These are phyloP conservation scores for Annona squamosa DNA, from an alignment of 164 flowering plant genomes.

Conservation along the genomic window DNA sequence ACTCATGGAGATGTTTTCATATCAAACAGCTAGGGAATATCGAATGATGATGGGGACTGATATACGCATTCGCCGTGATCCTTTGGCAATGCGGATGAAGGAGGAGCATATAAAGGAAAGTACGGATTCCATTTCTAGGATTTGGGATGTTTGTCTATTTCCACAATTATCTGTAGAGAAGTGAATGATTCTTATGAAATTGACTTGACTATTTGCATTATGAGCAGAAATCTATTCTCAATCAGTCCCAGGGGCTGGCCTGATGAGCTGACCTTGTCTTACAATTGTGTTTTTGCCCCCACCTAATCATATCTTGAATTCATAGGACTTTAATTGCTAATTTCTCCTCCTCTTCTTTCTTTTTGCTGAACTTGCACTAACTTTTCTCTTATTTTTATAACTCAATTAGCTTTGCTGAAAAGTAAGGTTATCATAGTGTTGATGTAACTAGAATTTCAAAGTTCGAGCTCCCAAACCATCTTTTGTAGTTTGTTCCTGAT, in stretches of 20 bases:
- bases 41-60: slow-evolving; percentile 97
- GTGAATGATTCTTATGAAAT: neutral
- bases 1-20: slow-evolving; percentile 68
- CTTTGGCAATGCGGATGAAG: slow-evolving; percentile 89
- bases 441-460: too few species aligned
- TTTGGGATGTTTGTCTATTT: neutral
- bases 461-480: too few species aligned
- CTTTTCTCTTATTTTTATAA: too few species aligned
- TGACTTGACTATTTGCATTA: neutral
- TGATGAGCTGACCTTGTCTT: neutral
- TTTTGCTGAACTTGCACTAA: too few species aligned
- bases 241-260: neutral
- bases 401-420: too few species aligned
- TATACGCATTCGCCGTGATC: slow-evolving; percentile 75
- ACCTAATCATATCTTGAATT: neutral
- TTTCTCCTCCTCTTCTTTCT: too few species aligned
- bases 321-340: neutral
- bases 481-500: too few species aligned
- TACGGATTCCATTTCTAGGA: slow-evolving; percentile 17
- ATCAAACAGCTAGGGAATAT: slow-evolving; percentile 82
- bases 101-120: slow-evolving; percentile 96
- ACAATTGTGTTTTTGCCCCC: neutral
- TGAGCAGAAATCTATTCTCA: neutral
- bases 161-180: neutral
- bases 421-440: too few species aligned